phyloP scores from a whole-genome alignment of 352 stramenopile species.

The Phytopythium sindhum region DNA sequence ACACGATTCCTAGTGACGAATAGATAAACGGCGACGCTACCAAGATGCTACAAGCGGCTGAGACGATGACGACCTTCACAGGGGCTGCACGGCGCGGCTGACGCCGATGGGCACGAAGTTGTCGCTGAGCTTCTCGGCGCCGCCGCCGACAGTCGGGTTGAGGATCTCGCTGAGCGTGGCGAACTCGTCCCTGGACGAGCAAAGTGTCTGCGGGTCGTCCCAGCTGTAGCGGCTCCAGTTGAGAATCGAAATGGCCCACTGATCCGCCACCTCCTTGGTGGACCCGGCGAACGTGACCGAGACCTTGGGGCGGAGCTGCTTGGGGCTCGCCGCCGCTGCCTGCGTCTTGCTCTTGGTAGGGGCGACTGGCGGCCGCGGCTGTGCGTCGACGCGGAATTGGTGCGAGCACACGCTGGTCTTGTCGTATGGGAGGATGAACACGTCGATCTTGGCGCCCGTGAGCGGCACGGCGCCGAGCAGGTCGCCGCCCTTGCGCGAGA shows the following conservation, averaged over 20 bases:
- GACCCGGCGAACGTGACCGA: constrained; percentile 51
- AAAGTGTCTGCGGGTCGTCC: constrained; percentile 77
- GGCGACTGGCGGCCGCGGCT: constrained; percentile 20
- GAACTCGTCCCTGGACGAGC: constrained; percentile 69
- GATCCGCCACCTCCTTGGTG: constrained; percentile 50
- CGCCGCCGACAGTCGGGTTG: background rate
- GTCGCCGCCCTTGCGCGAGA: constrained; percentile 63
- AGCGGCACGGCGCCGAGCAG: constrained; percentile 61
- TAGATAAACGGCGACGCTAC: background rate
- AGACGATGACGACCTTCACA: constrained; percentile 14
- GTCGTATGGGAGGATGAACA: constrained; percentile 55
- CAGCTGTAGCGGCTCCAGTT: constrained; percentile 87
- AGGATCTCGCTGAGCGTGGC: constrained; percentile 27
- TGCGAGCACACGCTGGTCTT: constrained; percentile 36
- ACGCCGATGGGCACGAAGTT: constrained; percentile 37
- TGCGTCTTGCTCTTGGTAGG: constrained; percentile 10
- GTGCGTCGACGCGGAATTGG: constrained; percentile 67
- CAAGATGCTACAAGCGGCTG: background rate
- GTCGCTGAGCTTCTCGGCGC: constrained; percentile 20
- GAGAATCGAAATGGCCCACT: constrained; percentile 73
- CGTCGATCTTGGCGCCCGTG: constrained; percentile 72
- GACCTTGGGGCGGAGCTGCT: constrained; percentile 21
- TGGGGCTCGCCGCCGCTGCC: constrained; percentile 11
- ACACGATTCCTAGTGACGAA: background rate
- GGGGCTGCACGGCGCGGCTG: constrained; percentile 51